Base-by-base conservation (phyloP, 768 basidiomycete genomes). In the Pleurotus tuoliensis region DNA sequence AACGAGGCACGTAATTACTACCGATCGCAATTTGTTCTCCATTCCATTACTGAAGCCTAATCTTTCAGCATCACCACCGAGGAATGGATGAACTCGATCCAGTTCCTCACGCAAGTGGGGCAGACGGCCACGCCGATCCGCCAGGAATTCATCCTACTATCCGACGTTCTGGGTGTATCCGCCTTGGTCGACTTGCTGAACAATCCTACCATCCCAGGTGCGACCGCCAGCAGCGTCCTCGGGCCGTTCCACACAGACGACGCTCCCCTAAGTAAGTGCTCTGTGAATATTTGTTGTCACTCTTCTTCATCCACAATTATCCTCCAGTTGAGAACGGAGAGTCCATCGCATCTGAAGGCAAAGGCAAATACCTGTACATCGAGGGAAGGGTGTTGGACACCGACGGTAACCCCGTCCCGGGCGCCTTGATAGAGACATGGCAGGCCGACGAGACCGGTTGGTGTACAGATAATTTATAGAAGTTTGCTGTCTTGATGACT, bases 241-340 rank as follows among this genome's bases (percentile, higher is more conserved):
- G 92, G 92, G 2, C 92, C 92, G 3, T 94, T 94, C 73, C 87
- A 79, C 63, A 90, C 89, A 2, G 84, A 86, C 16, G 90, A 93
- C 64, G 83, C 90, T 15, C 81, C 82, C 18, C 82, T 90, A 40
- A 67, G 90, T 90, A 62, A 63, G 82, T 67, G 24, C 24, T 6
- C 24, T 25, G 24, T 25, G 24, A 5, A 25, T 5, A 25, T 25
- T 25, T 4, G 5, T 5, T 25, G 5, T 25, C 24, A 25, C 24
- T 27, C 15, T 34, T 13, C 38, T 27, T 34, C 27, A 4, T 22
- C 38, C 30, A 9, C 30, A 11, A 4, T 9, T 9, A 34, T 9
- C 30, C 30, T 11, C 9, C 59, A 92, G 90, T 92, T 56, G 68
- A 75, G 20, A 68, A 78, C 5, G 91, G 92, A 4, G 89, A 79